Evolutionary conservation across 805 yeast species (phyloP).

Genomic region (Lachancea nothofagi): DNA sequence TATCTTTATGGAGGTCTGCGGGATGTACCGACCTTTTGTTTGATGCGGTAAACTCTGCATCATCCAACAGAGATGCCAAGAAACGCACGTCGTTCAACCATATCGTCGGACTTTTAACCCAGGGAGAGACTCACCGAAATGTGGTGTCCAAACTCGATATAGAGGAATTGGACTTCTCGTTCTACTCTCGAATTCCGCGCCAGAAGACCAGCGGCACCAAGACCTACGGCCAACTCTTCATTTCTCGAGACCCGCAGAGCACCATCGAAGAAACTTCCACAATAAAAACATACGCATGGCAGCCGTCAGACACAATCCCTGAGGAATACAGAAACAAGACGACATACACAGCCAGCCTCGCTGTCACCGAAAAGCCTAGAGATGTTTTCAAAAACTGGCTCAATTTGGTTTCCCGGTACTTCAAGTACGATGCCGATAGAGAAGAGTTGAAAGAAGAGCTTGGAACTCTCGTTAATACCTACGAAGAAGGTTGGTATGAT

Average conservation of each 20-base stretch:
- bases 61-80: slow-evolving; percentile 14
- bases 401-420: slow-evolving; percentile 27
- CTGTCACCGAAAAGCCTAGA: slow-evolving; percentile 27
- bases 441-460: slow-evolving; percentile 49
- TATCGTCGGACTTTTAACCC: slow-evolving; percentile 17
- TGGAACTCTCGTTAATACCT: slow-evolving; percentile 40
- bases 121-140: slow-evolving; percentile 22
- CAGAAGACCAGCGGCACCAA: slow-evolving; percentile 13
- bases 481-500: slow-evolving; percentile 47
- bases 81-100: slow-evolving; percentile 15
- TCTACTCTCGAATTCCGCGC: slow-evolving; percentile 15
- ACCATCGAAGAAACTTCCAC: background rate
- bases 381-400: slow-evolving; percentile 30
- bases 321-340: slow-evolving; percentile 12
- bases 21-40: slow-evolving; percentile 21
- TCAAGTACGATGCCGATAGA: slow-evolving; percentile 42
- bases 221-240: slow-evolving; percentile 19
- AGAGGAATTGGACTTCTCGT: slow-evolving; percentile 16
- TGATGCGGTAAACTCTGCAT: slow-evolving; percentile 23
- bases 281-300: slow-evolving; percentile 18
- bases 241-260: slow-evolving; percentile 14
- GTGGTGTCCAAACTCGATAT: slow-evolving; percentile 20
- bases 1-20: slow-evolving; percentile 28
- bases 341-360: slow-evolving; percentile 11
- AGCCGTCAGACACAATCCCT: slow-evolving; percentile 29